A percentile compares a stretch with the other conserved stretches of the same genome.
Evolutionary conservation across 768 basidiomycete genomes (phyloP).

Genomic region (Termitomyces bulborhizus): DNA sequence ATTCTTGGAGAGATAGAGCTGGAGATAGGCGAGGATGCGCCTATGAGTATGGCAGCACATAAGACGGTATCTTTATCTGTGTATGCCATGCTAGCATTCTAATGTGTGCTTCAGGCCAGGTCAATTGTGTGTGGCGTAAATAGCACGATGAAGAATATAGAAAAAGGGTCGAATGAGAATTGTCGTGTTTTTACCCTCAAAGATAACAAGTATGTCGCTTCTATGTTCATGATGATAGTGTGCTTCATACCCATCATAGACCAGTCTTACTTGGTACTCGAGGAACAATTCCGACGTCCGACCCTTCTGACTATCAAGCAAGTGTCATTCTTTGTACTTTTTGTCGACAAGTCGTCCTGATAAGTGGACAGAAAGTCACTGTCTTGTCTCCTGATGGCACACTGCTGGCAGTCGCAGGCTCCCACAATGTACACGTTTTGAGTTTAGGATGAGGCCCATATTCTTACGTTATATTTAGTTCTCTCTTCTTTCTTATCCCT

Average conservation of each 20-base stretch:
- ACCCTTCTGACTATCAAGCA: conserved; percentile 83
- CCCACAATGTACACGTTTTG: conserved; percentile 49
- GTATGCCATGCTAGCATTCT: conserved; percentile 1
- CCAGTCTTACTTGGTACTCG: conserved; percentile 43
- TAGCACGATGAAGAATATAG: conserved; percentile 56
- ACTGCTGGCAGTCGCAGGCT: conserved; percentile 67
- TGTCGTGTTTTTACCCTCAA: conserved; percentile 65
- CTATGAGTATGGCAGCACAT: conserved; percentile 89
- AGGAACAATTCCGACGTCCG: conserved; percentile 56
- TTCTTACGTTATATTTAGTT: conserved; percentile 32
- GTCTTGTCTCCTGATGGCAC: conserved; percentile 65
- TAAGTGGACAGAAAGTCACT: conserved; percentile 72
- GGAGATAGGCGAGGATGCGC: conserved; percentile 80
- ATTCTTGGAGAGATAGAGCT: conserved; percentile 69
- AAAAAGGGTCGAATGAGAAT: conserved; percentile 73
- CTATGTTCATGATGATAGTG: neutral
- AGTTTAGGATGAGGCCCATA: neutral
- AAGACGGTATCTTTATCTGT: conserved; percentile 37
- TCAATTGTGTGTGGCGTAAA: conserved; percentile 84
- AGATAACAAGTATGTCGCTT: conserved; percentile 48
- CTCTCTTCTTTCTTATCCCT: conserved; percentile 60
- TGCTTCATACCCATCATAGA: conserved; percentile 28
- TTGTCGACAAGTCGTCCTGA: conserved; percentile 10
- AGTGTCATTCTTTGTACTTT: conserved; percentile 10
- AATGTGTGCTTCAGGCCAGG: conserved; percentile 27